Base-by-base conservation (phyloP, 2,329 filamentous ascomycete species). In the Fusarium keratoplasticum region DNA sequence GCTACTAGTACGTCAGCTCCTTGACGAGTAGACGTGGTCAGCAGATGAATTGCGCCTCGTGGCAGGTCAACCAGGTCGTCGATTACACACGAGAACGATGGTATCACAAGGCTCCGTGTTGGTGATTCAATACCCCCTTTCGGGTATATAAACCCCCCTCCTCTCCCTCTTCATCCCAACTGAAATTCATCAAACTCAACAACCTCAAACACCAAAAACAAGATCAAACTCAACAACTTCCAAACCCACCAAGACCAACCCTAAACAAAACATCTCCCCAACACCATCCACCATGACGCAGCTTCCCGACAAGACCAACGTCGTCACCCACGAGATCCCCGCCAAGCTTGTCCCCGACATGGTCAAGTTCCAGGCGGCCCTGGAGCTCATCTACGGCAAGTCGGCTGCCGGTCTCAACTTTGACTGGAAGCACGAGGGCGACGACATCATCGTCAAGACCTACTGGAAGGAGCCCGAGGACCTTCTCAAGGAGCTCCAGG, bases 401-500 rank as follows among this genome's bases (percentile, higher is more conserved):
- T 31, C 58, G 25, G 38, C 25, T 13, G 25, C 27, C n/a, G 42
- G 40, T 22, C 18, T 47, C 18, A 61, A 61, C 58, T 61, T 61
- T 47, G 40, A 61, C 25, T 61, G 58, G 58, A 61, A 61, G 27
- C 38, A 31, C 16, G 38, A 61, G 22, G 58, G 58, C 5, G 58
- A 61, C 42, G 27, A 47, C 16, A 42, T 33, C 18, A 40, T 29
- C 20, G 22, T 61, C 63, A 61, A 42, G 16, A 33, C 38, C 20
- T 65, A 50, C 31, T 38, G 36, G 27, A 33, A 65, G n/a, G 42
- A 54, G 35, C 66, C 33, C 4, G 35, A 35, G 18, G 40, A 67
- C 11, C 7, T 69, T 6, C n/a, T 62, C 38, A 44, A 61, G 13
- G 57, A 69, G 31, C 63, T 67, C 10, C 57, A 62, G 38, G 44